Conservation (phyloP, 1,139 yeast species). For the Zhuliangozyma blackwelliae region DNA sequence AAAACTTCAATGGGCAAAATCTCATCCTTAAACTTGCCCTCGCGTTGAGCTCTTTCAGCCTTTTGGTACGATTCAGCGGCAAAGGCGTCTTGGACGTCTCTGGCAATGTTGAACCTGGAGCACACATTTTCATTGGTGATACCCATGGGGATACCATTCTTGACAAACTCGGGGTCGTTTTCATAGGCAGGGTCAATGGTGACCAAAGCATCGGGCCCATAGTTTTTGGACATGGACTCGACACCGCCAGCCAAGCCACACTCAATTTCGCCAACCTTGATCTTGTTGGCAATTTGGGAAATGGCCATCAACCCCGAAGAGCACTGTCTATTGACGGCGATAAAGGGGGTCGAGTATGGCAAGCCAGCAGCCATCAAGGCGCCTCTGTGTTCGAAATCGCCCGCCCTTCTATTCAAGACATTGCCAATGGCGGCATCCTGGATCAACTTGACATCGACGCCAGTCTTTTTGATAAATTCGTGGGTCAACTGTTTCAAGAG, state of each 20-base stretch:
- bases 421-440: slow-evolving; percentile 81
- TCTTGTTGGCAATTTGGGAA: slow-evolving; percentile 29
- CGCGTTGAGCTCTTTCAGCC: slow-evolving; percentile 30
- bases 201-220: slow-evolving; percentile 31
- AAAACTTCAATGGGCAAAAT: slow-evolving; percentile 33
- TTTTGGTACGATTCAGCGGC: slow-evolving; percentile 31
- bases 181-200: slow-evolving; percentile 18
- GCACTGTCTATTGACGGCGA: slow-evolving; percentile 39
- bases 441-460: slow-evolving; percentile 34
- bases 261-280: slow-evolving; percentile 28
- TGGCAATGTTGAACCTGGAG: slow-evolving; percentile 50
- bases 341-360: slow-evolving; percentile 31
- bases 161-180: slow-evolving; percentile 15
- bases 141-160: slow-evolving; percentile 61
- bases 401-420: slow-evolving; percentile 78
- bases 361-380: slow-evolving; percentile 40
- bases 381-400: slow-evolving; percentile 82
- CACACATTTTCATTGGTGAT: slow-evolving; percentile 35
- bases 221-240: slow-evolving; percentile 39
- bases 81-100: slow-evolving; percentile 54
- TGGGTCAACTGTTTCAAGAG: slow-evolving; percentile 24
- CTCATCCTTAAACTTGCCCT: slow-evolving; percentile 33
- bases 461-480: slow-evolving; percentile 24
- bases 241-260: slow-evolving; percentile 42
- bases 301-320: slow-evolving; percentile 39